Evolutionary conservation across 2,329 filamentous ascomycete genomes (phyloP).

Genomic region (Keithomyces neogunnii): DNA sequence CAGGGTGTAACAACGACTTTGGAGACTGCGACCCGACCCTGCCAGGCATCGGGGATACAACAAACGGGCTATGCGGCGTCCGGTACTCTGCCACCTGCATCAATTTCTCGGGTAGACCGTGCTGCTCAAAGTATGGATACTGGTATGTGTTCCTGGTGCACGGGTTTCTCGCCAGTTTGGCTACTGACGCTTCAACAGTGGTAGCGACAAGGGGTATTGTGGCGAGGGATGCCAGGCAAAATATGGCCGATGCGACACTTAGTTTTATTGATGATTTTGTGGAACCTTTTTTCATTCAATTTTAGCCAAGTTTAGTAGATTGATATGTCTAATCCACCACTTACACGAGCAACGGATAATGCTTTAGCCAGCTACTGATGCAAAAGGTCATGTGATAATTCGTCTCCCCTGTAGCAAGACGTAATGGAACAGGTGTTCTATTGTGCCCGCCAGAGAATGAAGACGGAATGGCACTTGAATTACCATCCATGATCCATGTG

Average conservation of each 20-base stretch:
- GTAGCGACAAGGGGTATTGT: slow-evolving; percentile 19
- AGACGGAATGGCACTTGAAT: too few relatives aligned
- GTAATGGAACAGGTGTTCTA: too few relatives aligned
- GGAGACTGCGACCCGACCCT: slow-evolving; percentile 21
- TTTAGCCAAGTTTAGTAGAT: too few relatives aligned
- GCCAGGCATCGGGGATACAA: slow-evolving; percentile 19
- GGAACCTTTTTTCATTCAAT: too few relatives aligned
- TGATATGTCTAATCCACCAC: too few relatives aligned
- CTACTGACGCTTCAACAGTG: slow-evolving; percentile 15
- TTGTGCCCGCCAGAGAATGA: too few relatives aligned
- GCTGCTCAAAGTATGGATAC: slow-evolving; percentile 27
- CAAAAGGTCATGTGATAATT: too few relatives aligned
- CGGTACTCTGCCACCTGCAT: slow-evolving; percentile 21
- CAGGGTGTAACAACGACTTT: slow-evolving; percentile 27
- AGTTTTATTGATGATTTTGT: too few relatives aligned
- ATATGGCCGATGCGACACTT: slow-evolving; percentile 11
- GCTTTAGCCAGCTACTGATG: too few relatives aligned
- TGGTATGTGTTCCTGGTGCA: slow-evolving; percentile 15
- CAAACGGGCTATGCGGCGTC: slow-evolving; percentile 27
- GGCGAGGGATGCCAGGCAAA: slow-evolving; percentile 18
- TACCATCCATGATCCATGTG: too few relatives aligned
- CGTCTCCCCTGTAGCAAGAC: too few relatives aligned
- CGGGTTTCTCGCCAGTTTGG: background rate
- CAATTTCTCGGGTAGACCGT: slow-evolving; percentile 23
- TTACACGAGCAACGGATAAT: too few relatives aligned